Evolutionary conservation across 257 asterid species (phyloP), one percentile per base, ranked within the genome.

Genomic region (Forsythia viridissima): DNA sequence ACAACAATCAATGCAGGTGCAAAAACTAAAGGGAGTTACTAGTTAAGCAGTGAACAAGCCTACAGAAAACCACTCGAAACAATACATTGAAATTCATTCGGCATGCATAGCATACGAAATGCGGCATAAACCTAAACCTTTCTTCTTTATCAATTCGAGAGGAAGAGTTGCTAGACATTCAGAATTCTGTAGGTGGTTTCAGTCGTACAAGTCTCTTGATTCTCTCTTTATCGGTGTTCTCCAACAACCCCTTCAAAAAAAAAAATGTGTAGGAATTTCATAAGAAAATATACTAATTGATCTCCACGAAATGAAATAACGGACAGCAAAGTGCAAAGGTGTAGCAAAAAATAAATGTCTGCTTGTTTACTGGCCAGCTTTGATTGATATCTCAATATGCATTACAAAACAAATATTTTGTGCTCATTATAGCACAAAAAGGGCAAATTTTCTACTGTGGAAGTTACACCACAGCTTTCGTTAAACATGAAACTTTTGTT

Each of bases 161-260:
- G 16, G 4, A 16, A 63, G 70, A 12, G 18, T 24, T 11, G 20
- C 16, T 30, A 24, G 15, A 34, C 73, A 15, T 20, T 86, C 84
- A 83, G 84, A 87, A 79, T 18, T 85, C 91, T 1, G 84, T 85
- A 0, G 91, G 91, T 4, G 91, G 87, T 70, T 87, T 87, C 82
- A 83, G 37, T 76, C 91, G 75, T 44, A 85, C 66, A 8, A 85
- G 87, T 79, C 89, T 83, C 67, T 83, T 85, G 70, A 87, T 87
- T 79, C 91, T 83, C n/a, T 87, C 89, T 77, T 75, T 85, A 55
- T 87, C 91, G 3, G 85, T 83, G 85, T 85, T 87, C 82, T 87
- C 91, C 84, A 85, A 77, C 80, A 87, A 61, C 39, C 91, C 89
- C 91, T 87, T 51, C 71, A 76, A 39, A 67, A 52, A 20, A 68